These are phyloP conservation scores for Solanum chaucha DNA, from an alignment of 257 asterid species.

Conservation along the genomic window DNA sequence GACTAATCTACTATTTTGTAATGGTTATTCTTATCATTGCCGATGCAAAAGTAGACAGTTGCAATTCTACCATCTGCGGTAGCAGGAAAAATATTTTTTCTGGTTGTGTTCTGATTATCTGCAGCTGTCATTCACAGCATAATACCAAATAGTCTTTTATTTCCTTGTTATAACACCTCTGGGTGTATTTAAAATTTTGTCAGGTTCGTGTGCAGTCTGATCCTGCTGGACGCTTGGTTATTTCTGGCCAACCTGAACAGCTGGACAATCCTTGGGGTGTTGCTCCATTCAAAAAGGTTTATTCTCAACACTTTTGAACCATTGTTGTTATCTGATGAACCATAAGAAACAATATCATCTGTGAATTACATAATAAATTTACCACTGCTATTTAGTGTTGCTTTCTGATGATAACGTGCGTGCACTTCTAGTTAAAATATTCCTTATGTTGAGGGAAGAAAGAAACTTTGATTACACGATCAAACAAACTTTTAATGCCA, in stretches of 20 bases:
- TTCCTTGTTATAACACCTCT: not conserved
- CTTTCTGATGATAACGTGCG: not conserved
- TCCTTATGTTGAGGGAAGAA: not conserved
- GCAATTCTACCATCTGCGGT: not conserved
- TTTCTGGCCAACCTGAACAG: conserved; percentile 90
- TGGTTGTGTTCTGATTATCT: not conserved
- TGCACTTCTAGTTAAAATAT: not conserved
- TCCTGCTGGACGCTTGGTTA: conserved; percentile 94
- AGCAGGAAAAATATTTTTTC: not conserved
- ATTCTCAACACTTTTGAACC: not conserved
- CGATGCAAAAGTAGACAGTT: not conserved
- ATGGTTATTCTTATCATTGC: not conserved
- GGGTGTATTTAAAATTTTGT: not conserved
- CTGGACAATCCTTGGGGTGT: conserved; percentile 98
- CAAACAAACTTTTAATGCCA: not conserved
- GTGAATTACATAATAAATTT: not conserved
- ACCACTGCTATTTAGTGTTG: not conserved
- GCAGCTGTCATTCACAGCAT: not conserved
- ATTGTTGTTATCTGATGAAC: not conserved
- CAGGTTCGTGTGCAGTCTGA: conserved; percentile 93
- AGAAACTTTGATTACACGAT: not conserved
- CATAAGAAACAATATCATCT: not conserved
- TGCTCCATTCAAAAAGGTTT: conserved; percentile 79
- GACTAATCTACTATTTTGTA: not conserved
- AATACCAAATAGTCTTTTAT: not conserved